Evolutionary conservation across 2,329 filamentous ascomycete species (phyloP).

Genomic region (Cyphellophora europaea): DNA sequence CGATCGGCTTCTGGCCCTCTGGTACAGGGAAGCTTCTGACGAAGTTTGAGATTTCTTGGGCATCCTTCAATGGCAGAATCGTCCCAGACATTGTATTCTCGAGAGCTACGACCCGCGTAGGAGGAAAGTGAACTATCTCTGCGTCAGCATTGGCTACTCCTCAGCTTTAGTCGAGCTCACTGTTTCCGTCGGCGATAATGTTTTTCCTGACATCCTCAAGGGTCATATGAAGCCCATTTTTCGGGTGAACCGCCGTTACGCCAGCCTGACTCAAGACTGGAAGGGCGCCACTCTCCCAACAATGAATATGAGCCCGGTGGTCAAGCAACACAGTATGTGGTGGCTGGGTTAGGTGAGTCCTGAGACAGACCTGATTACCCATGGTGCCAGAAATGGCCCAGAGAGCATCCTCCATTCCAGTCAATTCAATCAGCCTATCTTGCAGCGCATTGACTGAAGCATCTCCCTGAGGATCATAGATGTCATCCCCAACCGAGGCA

Average conservation of each 20-base stretch:
- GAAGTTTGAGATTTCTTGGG: constrained; percentile 60
- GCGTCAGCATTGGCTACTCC: too few species aligned
- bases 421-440: constrained; percentile 59
- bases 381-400: constrained; percentile 86
- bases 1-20: constrained; percentile 57
- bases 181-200: constrained; percentile 56
- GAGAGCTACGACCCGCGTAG: constrained; percentile 70
- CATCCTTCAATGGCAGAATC: constrained; percentile 66
- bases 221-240: constrained; percentile 64
- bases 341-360: constrained; percentile 67
- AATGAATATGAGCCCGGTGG: constrained; percentile 65
- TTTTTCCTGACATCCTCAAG: constrained; percentile 64
- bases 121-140: constrained; percentile 65
- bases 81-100: constrained; percentile 80
- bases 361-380: constrained; percentile 81
- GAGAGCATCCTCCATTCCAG: constrained; percentile 66
- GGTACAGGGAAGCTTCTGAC: constrained; percentile 41
- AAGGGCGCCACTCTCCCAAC: constrained; percentile 56
- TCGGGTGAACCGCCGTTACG: constrained; percentile 56
- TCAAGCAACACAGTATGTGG: constrained; percentile 77
- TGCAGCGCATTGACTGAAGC: constrained; percentile 71
- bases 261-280: constrained; percentile 63
- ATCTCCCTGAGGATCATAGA: constrained; percentile 71
- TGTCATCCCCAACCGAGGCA: constrained; percentile 75
- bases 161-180: too few species aligned